Conservation (phyloP, 176 grass and related monocot species). For the Oryza nivara region DNA sequence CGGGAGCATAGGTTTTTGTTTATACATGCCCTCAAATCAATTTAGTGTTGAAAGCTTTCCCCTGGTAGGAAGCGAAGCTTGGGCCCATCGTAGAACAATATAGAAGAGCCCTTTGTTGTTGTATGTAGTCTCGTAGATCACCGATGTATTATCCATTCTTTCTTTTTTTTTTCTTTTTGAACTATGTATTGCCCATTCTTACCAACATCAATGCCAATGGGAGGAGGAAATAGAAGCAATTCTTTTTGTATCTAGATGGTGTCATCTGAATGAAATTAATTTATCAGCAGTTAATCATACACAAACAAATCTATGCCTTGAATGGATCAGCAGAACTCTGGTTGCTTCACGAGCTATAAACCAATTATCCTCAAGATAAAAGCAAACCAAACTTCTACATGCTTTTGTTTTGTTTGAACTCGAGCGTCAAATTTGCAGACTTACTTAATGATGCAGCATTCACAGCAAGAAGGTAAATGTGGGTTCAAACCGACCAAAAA, state of each 20-base stretch:
- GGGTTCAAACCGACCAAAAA: conserved; percentile 4
- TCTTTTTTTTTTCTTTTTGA: too few relatives aligned
- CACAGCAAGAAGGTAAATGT: neutral
- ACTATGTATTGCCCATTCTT: neutral
- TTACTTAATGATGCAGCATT: neutral
- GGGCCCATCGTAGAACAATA: conserved; percentile 8
- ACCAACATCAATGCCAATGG: conserved; percentile 14
- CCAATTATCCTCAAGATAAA: neutral
- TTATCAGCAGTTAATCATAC: neutral
- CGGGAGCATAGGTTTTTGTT: conserved; percentile 8
- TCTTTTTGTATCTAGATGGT: conserved; percentile 1
- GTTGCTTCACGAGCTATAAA: neutral
- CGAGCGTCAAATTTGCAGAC: neutral
- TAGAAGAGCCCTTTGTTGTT: conserved; percentile 27
- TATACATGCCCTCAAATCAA: conserved; percentile 8
- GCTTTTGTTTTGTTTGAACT: neutral
- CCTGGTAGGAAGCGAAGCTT: neutral
- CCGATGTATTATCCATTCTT: neutral
- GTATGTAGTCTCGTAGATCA: neutral
- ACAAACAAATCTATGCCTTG: neutral
- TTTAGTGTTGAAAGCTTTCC: neutral
- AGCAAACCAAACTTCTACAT: neutral
- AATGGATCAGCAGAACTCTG: neutral
- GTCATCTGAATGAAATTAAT: neutral
- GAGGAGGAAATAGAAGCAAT: conserved; percentile 26